Evolutionary conservation across 345 rosid genomes (phyloP), one percentile per base, ranked within the genome.

Genomic region (Litchi chinensis): DNA sequence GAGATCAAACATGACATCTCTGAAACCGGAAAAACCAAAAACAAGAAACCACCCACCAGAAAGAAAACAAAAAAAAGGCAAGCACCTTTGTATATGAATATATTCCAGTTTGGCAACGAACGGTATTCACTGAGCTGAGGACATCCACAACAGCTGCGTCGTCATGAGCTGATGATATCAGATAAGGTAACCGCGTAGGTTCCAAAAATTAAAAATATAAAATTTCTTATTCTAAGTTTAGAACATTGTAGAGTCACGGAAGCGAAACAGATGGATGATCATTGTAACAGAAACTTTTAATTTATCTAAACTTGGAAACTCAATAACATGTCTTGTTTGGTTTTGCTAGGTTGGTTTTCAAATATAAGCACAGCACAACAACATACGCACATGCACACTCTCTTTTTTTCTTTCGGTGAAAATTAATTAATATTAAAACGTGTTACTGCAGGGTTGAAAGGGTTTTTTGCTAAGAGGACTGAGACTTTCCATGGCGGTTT

Each of bases 201-300:
- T 62, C 59, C 40, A 54, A 16, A 60, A 60, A 60, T 65, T 24
- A 65, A 65, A 13, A n/a, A 15, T 37, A 5, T 12, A 39, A 28
- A 8, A 10, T 66, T 37, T 7, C 21, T 1, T 28, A 37, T 40
- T 59, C 87, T 52, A 74, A 82, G 8, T 68, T 77, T 80, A 65
- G 82, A 80, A 71, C 13, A 68, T 48, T 82, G 39, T 54, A 12
- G 43, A 56, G 56, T 21, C 37, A 16, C 26, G 67, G 50, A 76
- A 41, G 71, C 72, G 82, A 80, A 78, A 85, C 65, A 57, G 67
- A 74, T 73, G 77, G 87, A 54, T 70, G 56, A 57, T 77, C 50
- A 6, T n/a, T 79, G 8, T n/a, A 59, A 40, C 68, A 59, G n/a
- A 39, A 81, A 68, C 21, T 57, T 40, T 1, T 46, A 46, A 46